These are phyloP conservation scores for Fraxinus anomala DNA, from an alignment of 257 asterid genomes.

Conservation along the genomic window DNA sequence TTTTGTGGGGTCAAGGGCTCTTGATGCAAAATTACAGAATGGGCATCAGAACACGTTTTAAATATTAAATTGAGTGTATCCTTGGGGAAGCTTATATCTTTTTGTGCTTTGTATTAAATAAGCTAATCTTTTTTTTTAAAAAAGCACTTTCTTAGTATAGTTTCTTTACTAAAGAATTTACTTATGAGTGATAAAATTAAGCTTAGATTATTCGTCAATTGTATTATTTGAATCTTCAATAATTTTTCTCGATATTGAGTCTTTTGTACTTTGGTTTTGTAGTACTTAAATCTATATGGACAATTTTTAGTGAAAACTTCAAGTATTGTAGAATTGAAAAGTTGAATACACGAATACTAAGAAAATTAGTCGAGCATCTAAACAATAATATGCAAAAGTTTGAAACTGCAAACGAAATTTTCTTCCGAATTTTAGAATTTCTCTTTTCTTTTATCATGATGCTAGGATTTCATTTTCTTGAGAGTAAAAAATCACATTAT, in stretches of 20 bases:
- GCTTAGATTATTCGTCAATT: too few relatives aligned
- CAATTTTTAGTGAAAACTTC: too few relatives aligned
- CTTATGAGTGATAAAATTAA: not conserved
- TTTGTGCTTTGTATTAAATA: not conserved
- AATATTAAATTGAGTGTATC: not conserved
- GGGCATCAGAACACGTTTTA: not conserved
- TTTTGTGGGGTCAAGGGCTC: conserved; percentile 27
- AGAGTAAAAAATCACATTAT: not conserved
- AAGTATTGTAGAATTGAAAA: too few relatives aligned
- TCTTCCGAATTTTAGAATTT: not conserved
- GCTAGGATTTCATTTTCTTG: not conserved
- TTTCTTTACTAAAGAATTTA: not conserved
- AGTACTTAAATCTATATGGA: too few relatives aligned
- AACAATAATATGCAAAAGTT: not conserved
- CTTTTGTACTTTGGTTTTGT: too few relatives aligned
- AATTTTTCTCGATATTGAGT: not conserved
- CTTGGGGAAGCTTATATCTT: not conserved
- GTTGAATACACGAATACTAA: not conserved
- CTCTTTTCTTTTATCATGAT: not conserved
- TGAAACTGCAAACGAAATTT: not conserved
- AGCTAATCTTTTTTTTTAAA: not conserved
- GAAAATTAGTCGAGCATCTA: not conserved
- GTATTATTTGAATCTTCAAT: not conserved
- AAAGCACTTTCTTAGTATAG: not conserved
- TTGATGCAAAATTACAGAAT: conserved; percentile 29